These are phyloP conservation scores for Pterocarpus macrocarpus DNA, from an alignment of 306 rosid genomes.

Conservation along the genomic window DNA sequence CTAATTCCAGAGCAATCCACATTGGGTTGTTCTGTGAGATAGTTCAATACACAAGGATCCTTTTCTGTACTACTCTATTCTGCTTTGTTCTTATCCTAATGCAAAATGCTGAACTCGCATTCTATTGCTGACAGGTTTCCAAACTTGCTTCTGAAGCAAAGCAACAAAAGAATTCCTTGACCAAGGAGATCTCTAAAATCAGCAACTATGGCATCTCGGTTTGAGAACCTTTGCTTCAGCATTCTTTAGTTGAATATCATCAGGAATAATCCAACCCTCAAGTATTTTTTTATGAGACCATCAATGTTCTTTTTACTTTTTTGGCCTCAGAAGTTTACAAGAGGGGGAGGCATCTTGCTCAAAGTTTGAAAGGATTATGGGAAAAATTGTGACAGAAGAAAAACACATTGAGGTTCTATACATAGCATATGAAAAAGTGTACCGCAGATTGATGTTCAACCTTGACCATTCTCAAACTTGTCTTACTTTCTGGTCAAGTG, in stretches of 20 bases:
- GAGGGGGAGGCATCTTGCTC: constrained; percentile 5
- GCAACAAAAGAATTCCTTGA: constrained; percentile 70
- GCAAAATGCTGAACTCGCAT: constrained; percentile 43
- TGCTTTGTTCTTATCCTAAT: not conserved
- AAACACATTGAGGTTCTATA: constrained; percentile 28
- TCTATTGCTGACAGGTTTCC: constrained; percentile 70
- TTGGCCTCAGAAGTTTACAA: constrained; percentile 18
- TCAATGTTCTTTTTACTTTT: not conserved
- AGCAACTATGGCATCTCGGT: constrained; percentile 90
- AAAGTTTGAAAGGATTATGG: constrained; percentile 13
- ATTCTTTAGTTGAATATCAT: constrained; percentile 30
- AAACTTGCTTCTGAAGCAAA: constrained; percentile 76
- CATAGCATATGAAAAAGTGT: not conserved
- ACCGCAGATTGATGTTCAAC: not conserved
- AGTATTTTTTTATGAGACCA: not conserved
- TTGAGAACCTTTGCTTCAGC: constrained; percentile 51
- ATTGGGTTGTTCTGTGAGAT: too few species aligned
- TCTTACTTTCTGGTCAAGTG: not conserved
- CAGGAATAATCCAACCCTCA: constrained; percentile 25
- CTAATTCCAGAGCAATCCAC: too few species aligned
- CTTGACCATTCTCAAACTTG: not conserved
- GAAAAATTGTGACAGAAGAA: not conserved
- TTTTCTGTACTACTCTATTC: too few species aligned
- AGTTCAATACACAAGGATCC: too few species aligned
- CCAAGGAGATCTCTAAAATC: constrained; percentile 81